These are phyloP conservation scores for Umbelopsis sp. DNA, from an alignment of 192 early-diverging fungal species.

Conservation along the genomic window DNA sequence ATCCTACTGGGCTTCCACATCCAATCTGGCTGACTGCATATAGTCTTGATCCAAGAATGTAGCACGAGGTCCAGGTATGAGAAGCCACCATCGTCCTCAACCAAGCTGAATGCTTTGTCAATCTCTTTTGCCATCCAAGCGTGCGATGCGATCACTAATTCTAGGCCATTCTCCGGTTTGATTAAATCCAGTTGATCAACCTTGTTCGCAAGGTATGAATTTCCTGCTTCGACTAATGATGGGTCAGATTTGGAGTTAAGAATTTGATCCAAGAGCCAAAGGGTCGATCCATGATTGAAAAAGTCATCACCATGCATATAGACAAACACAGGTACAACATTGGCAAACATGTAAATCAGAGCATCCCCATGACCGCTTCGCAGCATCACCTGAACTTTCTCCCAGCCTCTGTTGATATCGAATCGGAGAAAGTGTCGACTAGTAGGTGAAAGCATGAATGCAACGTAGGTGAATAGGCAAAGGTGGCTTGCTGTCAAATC, in stretches of 20 bases:
- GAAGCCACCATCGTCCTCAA: conserved; percentile 30
- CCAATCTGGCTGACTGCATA: conserved; percentile 32
- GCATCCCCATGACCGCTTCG: conserved; percentile 30
- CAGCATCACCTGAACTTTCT: conserved; percentile 37
- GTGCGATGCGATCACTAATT: conserved; percentile 27
- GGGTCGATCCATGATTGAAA: conserved; percentile 30
- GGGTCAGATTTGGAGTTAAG: conserved; percentile 42
- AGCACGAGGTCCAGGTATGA: conserved; percentile 38
- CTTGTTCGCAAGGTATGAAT: background rate
- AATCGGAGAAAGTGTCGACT: conserved; percentile 49
- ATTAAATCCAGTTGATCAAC: background rate
- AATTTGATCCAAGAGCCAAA: conserved; percentile 39
- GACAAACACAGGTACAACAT: conserved; percentile 38
- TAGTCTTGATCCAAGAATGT: conserved; percentile 37
- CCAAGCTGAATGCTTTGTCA: conserved; percentile 28
- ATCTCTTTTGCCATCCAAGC: conserved; percentile 34
- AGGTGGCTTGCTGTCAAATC: conserved; percentile 35
- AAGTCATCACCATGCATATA: conserved; percentile 47
- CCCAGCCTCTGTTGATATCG: conserved; percentile 42
- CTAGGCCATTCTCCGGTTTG: conserved; percentile 17
- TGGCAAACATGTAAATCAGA: conserved; percentile 29
- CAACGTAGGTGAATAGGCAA: conserved; percentile 38
- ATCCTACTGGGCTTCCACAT: conserved; percentile 33
- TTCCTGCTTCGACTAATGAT: conserved; percentile 24
- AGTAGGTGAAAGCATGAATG: conserved; percentile 42